These are phyloP conservation scores for Isoetes taiwanensis DNA, from an alignment of 75 land plant species.

Conservation along the genomic window DNA sequence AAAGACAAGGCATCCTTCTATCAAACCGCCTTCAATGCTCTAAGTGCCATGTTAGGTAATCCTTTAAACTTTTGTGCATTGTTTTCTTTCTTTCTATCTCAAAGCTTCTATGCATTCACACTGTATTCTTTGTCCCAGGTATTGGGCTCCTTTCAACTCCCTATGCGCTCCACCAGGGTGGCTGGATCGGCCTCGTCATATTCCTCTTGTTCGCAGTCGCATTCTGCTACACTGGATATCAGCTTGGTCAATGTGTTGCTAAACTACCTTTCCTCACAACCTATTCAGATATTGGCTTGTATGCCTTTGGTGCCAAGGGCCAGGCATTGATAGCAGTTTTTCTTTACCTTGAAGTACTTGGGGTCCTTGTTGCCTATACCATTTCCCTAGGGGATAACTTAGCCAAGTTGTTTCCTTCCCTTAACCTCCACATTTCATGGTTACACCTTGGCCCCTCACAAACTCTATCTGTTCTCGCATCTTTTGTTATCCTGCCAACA, in stretches of 20 bases:
- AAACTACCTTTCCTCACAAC: constrained; percentile 22
- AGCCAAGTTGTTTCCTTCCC: constrained; percentile 21
- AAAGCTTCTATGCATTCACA: not conserved
- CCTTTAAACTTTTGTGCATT: not conserved
- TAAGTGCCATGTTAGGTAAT: constrained; percentile 3
- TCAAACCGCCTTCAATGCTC: not conserved
- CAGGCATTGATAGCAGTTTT: constrained; percentile 28
- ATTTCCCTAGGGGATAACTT: constrained; percentile 66
- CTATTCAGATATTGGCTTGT: constrained; percentile 41
- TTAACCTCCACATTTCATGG: not conserved
- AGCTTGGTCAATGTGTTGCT: constrained; percentile 42
- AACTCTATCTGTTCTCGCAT: constrained; percentile 25
- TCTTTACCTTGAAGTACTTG: constrained; percentile 55
- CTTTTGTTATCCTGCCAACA: constrained; percentile 45
- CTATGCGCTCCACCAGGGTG: constrained; percentile 56
- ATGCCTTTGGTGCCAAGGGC: constrained; percentile 43
- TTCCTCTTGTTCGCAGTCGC: constrained; percentile 34
- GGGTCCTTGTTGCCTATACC: constrained; percentile 58
- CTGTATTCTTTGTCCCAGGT: constrained; percentile 23
- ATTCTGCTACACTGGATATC: constrained; percentile 29
- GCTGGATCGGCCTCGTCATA: constrained; percentile 46
- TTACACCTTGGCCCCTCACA: constrained; percentile 15
- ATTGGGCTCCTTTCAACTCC: constrained; percentile 75
- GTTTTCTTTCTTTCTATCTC: not conserved
- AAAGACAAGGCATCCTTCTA: not conserved